Evolutionary conservation across 2,329 filamentous ascomycete genomes (phyloP).

Genomic region (Claviceps pazoutovae): DNA sequence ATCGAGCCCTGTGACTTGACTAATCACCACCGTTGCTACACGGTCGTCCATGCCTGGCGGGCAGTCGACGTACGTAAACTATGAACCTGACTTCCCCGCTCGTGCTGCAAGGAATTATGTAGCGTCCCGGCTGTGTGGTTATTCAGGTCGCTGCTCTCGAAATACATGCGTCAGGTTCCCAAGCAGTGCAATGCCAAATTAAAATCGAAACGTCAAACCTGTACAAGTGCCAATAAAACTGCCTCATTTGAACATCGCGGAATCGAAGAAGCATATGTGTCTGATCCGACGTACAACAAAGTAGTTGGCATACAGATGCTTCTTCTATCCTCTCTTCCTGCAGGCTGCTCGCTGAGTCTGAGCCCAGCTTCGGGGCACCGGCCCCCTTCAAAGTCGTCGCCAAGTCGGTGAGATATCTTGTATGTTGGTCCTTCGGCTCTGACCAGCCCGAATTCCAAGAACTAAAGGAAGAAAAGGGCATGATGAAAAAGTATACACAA

Average conservation of each 20-base stretch:
- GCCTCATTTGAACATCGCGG: background rate
- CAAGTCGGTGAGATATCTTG: background rate
- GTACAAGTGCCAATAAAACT: background rate
- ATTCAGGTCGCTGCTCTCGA: background rate
- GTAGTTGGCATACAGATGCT: too few species aligned
- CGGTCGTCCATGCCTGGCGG: background rate
- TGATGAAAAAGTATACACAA: background rate
- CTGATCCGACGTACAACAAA: background rate
- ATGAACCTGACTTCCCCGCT: conserved; percentile 1
- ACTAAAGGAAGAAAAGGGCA: background rate
- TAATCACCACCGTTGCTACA: background rate
- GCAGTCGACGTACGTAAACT: conserved; percentile 1
- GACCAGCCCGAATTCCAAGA: too few species aligned
- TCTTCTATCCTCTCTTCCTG: background rate
- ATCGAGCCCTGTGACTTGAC: background rate
- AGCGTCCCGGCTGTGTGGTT: background rate
- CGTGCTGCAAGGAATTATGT: conserved; percentile 4
- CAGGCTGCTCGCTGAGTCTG: too few species aligned
- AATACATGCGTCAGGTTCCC: background rate
- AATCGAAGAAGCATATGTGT: background rate
- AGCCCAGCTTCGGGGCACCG: too few species aligned
- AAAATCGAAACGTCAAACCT: background rate
- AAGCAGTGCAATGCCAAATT: background rate
- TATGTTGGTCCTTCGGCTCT: background rate
- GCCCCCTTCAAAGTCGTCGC: background rate